A percentile compares a stretch with the other conserved stretches of the same genome.
Evolutionary conservation across 768 basidiomycete species (phyloP).

Genomic region (Serendipita sp.): DNA sequence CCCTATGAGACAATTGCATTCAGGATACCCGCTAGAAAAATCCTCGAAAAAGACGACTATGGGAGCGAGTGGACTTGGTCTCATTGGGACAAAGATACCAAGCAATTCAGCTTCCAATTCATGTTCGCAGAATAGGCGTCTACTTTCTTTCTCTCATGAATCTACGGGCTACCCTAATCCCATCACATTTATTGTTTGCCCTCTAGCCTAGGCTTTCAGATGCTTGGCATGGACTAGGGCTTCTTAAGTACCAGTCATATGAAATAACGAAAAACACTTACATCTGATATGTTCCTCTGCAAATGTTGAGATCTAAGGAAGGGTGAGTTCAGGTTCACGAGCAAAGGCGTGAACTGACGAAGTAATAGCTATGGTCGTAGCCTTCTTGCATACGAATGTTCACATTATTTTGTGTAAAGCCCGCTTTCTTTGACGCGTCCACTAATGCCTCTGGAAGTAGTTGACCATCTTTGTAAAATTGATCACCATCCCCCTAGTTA

Average conservation of each 20-base stretch:
- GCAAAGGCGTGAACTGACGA: slow-evolving; percentile 30
- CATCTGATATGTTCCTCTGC: slow-evolving; percentile 80
- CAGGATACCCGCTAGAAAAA: slow-evolving; percentile 91
- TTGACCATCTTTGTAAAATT: slow-evolving; percentile 74
- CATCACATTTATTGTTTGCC: slow-evolving; percentile 17
- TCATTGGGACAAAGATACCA: slow-evolving; percentile 94
- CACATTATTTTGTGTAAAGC: slow-evolving; percentile 60
- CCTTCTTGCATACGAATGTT: slow-evolving; percentile 63
- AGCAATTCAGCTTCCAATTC: slow-evolving; percentile 96
- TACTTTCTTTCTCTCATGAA: background rate
- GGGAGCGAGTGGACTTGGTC: slow-evolving; percentile 94
- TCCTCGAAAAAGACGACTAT: slow-evolving; percentile 74
- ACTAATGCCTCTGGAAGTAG: slow-evolving; percentile 82
- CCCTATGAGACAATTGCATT: slow-evolving; percentile 99
- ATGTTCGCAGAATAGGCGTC: slow-evolving; percentile 37
- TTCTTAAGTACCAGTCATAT: background rate
- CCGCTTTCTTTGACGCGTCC: slow-evolving; percentile 55
- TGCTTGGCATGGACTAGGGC: slow-evolving; percentile 68
- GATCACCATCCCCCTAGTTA: slow-evolving; percentile 56
- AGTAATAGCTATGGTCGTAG: slow-evolving; percentile 85
- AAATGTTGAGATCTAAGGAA: slow-evolving; percentile 68
- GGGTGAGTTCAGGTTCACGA: background rate
- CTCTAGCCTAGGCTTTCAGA: slow-evolving; percentile 37
- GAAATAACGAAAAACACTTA: slow-evolving; percentile 25
- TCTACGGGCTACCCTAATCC: background rate